Base-by-base conservation (phyloP, 306 rosid genomes). In the Astragalus membranaceus region DNA sequence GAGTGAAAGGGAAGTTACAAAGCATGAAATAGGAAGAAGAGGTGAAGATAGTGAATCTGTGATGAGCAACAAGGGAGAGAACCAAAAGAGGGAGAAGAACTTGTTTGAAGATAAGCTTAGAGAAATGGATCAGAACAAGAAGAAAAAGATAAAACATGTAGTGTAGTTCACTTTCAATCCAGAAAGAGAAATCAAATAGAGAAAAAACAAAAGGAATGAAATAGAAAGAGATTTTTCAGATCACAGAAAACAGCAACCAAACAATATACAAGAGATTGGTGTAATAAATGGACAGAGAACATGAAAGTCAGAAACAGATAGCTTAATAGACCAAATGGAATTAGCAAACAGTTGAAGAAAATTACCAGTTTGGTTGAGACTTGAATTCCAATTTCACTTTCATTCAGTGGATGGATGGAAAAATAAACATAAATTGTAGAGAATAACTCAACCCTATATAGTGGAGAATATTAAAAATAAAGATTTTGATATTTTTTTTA, bases 181-280 rank as follows among this genome's bases (percentile, higher is more conserved):
- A 29, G 43, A 55, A 47, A 37, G 13, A 78, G 61, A 68, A 73
- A 80, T 47, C 65, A 85, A 82, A 80, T 75, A 76, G 1, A 37
- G 42, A 37, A 37, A 20, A 26, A 39, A 39, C 44, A 39, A 39
- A 14, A 59, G 29, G 46, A 35, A 35, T 8, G 57, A 69, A 78
- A 82, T 26, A 32, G 69, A 82, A 86, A 80, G 68, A 78, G 83
- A 82, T 78, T 78, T 4, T 65, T 74, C 80, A 82, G 80, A 88
- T 84, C 86, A 88, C 55, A 64, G 30, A 39, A 67, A 75, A 73
- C 83, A 70, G 75, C 74, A 55, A 54, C 46, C 64, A 77, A 57
- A 59, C 35, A 64, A 69, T 41, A 73, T 62, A 44, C 79, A 56
- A 69, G 59, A 79, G 77, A 76, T 76, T 69, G 79, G 51, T 67